Base-by-base conservation (phyloP, 352 stramenopile species). In the Pythium graminicola region DNA sequence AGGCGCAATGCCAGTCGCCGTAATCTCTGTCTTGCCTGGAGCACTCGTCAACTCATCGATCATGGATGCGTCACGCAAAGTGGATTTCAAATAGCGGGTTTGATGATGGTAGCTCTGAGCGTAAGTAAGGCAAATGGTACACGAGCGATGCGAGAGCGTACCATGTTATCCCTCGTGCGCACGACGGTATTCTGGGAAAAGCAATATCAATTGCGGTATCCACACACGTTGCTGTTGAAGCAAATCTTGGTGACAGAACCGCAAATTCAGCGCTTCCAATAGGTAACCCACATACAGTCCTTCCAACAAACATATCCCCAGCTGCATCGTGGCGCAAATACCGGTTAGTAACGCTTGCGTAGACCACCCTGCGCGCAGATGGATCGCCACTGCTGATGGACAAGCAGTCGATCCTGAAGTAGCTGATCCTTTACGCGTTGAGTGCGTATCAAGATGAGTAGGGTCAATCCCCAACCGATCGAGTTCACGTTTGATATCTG, bases 301-400 rank as follows among this genome's bases (percentile, higher is more conserved):
- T 48, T 0, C 56, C 59, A 1, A 71, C 66, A 14, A 58, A 32
- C 45, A 62, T 64, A 19, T 62, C 62, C 11, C 52, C 56, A 16
- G 62, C 63, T 0, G 44, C 47, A 40, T 71, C 56, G 16, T 62
- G 67, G 0, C 56, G 19, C 0, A 69, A 19, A 23, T 69, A 70
- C 14, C 47, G 59, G 28, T 70, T 35, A n/a, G 62, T 54, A 16
- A 67, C 55, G 1, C 58, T 13, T 27, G 48, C 6, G 70, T 52
- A 0, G 26, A 50, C 61, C 54, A 64, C 14, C 54, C 58, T 14
- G 50, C 63, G 24, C 54, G 43, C 9, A 67, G 50, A 26, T 62
- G 60, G 14, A 65, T 46, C 4, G 58, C 44, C 26, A 54, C 50
- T 16, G 63, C 44, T 2, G 54, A 63, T 0, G 49, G 60, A 31